phyloP scores from a whole-genome alignment of 805 yeast species.

The Yarrowia sp. region DNA sequence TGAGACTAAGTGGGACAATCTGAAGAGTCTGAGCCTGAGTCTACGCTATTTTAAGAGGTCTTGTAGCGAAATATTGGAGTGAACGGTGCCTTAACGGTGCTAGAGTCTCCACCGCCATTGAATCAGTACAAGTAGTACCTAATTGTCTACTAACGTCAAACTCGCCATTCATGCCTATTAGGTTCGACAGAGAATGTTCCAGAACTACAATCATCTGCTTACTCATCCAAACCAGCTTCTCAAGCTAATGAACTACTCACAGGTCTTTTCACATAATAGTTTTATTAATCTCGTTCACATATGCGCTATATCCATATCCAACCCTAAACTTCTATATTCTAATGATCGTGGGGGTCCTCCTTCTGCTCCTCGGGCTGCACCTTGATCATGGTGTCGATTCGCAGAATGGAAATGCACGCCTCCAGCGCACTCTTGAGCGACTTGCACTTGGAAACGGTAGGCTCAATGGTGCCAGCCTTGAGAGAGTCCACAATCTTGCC shows the following conservation, averaged over 20 bases:
- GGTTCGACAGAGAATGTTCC: background rate
- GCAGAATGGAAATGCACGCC: slow-evolving; percentile 95
- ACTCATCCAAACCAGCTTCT: too few species aligned
- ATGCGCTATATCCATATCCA: slow-evolving; percentile 10
- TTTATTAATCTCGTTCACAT: slow-evolving; percentile 23
- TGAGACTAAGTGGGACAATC: slow-evolving; percentile 6
- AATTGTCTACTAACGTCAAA: too few species aligned
- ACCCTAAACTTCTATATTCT: slow-evolving; percentile 39
- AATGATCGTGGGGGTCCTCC: slow-evolving; percentile 91
- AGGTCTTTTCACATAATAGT: background rate
- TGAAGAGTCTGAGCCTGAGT: slow-evolving; percentile 5
- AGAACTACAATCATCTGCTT: background rate
- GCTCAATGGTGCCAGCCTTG: slow-evolving; percentile 89
- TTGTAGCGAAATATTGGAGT: too few species aligned
- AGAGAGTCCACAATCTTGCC: slow-evolving; percentile 92
- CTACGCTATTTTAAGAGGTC: background rate
- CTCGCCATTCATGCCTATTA: background rate
- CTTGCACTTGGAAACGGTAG: slow-evolving; percentile 90
- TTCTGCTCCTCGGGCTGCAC: slow-evolving; percentile 79
- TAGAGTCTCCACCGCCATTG: too few species aligned
- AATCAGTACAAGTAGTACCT: too few species aligned
- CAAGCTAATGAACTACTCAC: background rate
- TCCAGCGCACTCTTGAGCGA: slow-evolving; percentile 94
- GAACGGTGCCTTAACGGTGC: background rate
- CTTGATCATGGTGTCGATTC: slow-evolving; percentile 98